These are phyloP conservation scores for Solanum bukasovii DNA, from an alignment of 257 asterid genomes.

Conservation along the genomic window DNA sequence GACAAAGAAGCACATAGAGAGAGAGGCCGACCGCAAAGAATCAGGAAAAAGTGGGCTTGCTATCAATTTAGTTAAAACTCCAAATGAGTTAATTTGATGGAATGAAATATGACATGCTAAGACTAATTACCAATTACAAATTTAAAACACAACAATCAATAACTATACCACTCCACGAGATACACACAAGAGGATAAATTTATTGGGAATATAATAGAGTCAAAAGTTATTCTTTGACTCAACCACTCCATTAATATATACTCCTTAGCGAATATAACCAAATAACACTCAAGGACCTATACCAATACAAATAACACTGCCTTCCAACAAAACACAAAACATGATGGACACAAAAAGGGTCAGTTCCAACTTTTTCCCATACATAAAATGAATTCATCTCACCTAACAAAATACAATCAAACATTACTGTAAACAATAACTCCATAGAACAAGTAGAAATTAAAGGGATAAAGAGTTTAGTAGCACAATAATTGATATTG, in stretches of 20 bases:
- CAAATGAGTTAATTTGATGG: neutral
- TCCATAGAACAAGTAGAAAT: too few relatives aligned
- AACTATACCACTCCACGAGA: neutral
- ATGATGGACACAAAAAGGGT: neutral
- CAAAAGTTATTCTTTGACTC: neutral
- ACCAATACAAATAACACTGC: neutral
- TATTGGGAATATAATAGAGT: neutral
- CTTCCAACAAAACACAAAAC: neutral
- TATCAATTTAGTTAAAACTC: neutral
- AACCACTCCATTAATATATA: neutral
- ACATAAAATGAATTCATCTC: neutral
- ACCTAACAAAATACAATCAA: neutral
- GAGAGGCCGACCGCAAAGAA: too few relatives aligned
- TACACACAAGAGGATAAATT: neutral
- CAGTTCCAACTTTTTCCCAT: neutral
- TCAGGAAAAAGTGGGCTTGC: neutral
- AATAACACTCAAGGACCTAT: neutral
- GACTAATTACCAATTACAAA: too few relatives aligned
- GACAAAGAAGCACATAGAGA: neutral
- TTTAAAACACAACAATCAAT: neutral
- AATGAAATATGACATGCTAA: too few relatives aligned
- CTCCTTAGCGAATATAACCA: neutral
- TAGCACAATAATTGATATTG: neutral
- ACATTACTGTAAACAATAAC: neutral
- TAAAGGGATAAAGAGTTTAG: neutral